Evolutionary conservation across 345 rosid species (phyloP).

Genomic region (Eucalyptus caleyi): DNA sequence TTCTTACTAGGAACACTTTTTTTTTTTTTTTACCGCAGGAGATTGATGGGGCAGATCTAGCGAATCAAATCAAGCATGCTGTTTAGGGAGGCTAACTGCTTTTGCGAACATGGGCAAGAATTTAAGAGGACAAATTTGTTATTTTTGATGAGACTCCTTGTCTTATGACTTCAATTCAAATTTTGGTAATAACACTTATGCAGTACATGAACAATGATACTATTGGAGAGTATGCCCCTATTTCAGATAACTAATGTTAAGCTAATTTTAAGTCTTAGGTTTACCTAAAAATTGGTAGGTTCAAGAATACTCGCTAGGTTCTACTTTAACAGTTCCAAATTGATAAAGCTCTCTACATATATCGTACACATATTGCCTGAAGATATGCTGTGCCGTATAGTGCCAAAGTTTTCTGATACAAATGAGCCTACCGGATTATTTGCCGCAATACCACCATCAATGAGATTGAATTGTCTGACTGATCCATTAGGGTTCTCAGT

Average conservation of each 20-base stretch:
- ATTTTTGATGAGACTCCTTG: not conserved
- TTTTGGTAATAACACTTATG: not conserved
- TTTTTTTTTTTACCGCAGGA: not conserved
- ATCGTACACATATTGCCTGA: not conserved
- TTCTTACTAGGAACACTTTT: not conserved
- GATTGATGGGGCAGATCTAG: not conserved
- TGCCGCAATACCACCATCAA: slow-evolving; percentile 80
- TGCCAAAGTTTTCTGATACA: not conserved
- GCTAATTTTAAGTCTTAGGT: not conserved
- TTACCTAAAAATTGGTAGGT: not conserved
- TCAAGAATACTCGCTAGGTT: not conserved
- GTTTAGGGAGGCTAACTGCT: not conserved
- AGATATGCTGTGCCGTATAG: not conserved
- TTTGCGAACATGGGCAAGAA: not conserved
- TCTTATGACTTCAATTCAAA: not conserved
- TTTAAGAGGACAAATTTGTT: not conserved
- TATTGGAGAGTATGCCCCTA: not conserved
- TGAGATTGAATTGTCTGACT: slow-evolving; percentile 36
- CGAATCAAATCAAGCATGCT: not conserved
- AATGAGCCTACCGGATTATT: slow-evolving; percentile 25
- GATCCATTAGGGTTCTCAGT: slow-evolving; percentile 16
- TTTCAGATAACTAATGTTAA: not conserved
- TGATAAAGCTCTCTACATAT: not conserved
- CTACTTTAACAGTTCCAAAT: not conserved
- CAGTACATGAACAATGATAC: not conserved